Conservation (phyloP, 2,329 filamentous ascomycete genomes). For the Chaetomium olivaceum region DNA sequence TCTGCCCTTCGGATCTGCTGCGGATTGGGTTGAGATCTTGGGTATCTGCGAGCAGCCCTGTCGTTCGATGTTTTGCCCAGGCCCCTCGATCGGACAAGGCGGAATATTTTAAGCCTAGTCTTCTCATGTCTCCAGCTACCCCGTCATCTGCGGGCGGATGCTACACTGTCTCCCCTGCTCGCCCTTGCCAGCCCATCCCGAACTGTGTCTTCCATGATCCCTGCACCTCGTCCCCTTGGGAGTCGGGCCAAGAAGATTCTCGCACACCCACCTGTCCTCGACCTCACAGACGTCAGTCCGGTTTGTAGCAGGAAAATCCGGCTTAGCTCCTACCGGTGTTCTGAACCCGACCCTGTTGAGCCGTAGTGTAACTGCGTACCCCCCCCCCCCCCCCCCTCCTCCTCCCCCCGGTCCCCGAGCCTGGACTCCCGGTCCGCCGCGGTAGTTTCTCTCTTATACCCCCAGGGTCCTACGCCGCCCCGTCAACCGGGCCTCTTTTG, state of each 20-base stretch:
- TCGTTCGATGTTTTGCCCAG: conserved; percentile 30
- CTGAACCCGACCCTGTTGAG: conserved; percentile 50
- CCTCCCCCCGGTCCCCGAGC: conserved; percentile 38
- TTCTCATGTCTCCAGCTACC: conserved; percentile 37
- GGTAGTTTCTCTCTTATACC: conserved; percentile 54
- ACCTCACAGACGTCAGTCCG: conserved; percentile 40
- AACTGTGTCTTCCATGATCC: conserved; percentile 41
- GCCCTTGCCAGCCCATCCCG: conserved; percentile 28
- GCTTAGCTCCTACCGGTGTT: conserved; percentile 54
- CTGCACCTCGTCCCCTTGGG: conserved; percentile 41
- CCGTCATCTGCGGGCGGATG: conserved; percentile 47
- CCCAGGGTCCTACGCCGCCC: conserved; percentile 52
- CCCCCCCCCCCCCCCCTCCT: conserved; percentile 26
- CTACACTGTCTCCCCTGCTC: conserved; percentile 35
- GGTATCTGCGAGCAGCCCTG: conserved; percentile 23
- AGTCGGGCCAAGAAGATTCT: conserved; percentile 43
- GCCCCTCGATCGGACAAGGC: conserved; percentile 34
- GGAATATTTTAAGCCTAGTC: conserved; percentile 27
- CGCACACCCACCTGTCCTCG: conserved; percentile 37
- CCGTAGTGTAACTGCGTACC: conserved; percentile 22
- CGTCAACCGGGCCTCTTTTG: conserved; percentile 45
- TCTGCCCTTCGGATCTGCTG: not conserved
- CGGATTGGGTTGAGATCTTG: conserved; percentile 22
- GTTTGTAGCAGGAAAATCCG: conserved; percentile 52
- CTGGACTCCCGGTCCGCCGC: conserved; percentile 43